Evolutionary conservation across 352 stramenopile species (phyloP).

Genomic region (Phytopythium montanum): DNA sequence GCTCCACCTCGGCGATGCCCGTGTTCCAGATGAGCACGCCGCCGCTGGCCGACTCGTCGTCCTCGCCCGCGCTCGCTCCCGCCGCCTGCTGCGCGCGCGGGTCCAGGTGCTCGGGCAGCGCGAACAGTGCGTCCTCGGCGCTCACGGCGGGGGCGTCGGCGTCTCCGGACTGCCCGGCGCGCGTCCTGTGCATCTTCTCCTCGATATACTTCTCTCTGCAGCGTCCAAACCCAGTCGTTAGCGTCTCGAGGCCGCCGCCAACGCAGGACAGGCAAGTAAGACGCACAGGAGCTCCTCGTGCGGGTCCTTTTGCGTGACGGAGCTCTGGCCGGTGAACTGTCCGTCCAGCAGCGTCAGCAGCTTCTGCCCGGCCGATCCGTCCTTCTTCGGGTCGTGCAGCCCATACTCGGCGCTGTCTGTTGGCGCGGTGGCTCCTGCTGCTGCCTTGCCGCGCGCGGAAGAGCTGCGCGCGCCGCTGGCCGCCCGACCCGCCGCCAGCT

Average conservation of each 20-base stretch:
- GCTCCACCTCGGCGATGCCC: conserved; percentile 77
- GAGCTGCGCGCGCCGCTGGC: conserved; percentile 10
- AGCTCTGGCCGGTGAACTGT: conserved; percentile 77
- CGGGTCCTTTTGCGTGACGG: conserved; percentile 55
- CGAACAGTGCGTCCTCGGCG: conserved; percentile 70
- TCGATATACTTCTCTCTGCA: conserved; percentile 82
- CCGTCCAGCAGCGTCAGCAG: conserved; percentile 68
- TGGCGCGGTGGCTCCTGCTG: conserved; percentile 31
- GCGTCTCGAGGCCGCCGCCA: too few relatives aligned
- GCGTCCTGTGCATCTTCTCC: conserved; percentile 56
- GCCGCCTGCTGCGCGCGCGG: conserved; percentile 24
- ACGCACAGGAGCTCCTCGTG: conserved; percentile 70
- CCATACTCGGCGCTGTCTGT: conserved; percentile 70
- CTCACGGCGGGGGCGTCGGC: conserved; percentile 12
- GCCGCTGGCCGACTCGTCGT: conserved; percentile 25
- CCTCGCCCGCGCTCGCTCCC: too few relatives aligned
- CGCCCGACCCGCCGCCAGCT: conserved; percentile 19
- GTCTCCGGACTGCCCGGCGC: conserved; percentile 2
- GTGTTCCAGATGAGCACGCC: conserved; percentile 75
- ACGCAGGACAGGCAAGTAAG: too few relatives aligned
- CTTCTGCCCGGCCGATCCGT: conserved; percentile 65
- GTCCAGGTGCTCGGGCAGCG: conserved; percentile 54
- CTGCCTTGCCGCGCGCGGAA: conserved; percentile 1
- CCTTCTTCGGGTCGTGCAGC: conserved; percentile 73
- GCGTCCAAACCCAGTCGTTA: too few relatives aligned